A percentile compares a stretch with the other conserved stretches of the same genome.
These are phyloP conservation scores for Dictyostelium brefeldianum DNA, from an alignment of 78 protist species.

Conservation along the genomic window DNA sequence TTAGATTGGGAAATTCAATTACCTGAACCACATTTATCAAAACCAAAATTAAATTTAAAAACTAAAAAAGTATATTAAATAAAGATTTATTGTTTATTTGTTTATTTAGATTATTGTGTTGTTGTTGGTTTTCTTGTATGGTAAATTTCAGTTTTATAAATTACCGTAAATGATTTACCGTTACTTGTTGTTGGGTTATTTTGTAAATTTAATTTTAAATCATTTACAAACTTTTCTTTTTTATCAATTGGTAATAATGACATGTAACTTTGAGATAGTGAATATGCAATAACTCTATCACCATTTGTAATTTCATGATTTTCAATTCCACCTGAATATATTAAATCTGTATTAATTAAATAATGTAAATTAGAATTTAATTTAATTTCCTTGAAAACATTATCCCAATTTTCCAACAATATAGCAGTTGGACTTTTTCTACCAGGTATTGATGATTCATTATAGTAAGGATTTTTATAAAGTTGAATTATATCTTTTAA, in stretches of 20 bases:
- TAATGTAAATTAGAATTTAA: background rate
- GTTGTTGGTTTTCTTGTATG: too few species aligned
- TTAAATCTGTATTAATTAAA: background rate
- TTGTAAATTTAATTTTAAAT: background rate
- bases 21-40: too few species aligned
- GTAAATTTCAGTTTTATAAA: background rate
- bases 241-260: conserved; percentile 1
- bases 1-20: too few species aligned
- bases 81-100: too few species aligned
- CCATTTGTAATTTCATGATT: background rate
- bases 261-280: background rate
- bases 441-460: background rate
- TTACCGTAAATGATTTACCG: background rate
- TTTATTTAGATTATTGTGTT: too few species aligned
- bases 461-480: background rate
- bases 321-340: too few species aligned
- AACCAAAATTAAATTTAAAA: too few species aligned
- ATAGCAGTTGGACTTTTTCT: too few species aligned
- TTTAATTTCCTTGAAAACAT: background rate
- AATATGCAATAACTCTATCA: background rate
- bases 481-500: background rate
- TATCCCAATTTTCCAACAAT: background rate
- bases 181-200: background rate
- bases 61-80: too few species aligned
- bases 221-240: background rate